phyloP scores from a whole-genome alignment of 2,329 filamentous ascomycete species.

The Hymenoscyphus infarciens region DNA sequence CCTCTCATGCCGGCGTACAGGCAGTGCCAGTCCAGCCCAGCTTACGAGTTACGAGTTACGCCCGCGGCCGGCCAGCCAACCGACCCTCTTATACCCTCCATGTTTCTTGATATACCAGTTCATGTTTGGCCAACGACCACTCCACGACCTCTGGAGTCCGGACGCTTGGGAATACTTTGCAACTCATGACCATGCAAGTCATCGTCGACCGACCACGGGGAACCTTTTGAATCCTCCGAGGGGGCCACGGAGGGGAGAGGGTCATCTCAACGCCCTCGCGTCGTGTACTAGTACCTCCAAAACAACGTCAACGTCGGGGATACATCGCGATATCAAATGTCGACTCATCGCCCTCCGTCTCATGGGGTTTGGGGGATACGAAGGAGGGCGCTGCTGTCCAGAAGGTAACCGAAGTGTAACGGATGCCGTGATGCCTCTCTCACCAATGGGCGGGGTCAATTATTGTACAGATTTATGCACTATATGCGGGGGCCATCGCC shows the following conservation, averaged over 20 bases:
- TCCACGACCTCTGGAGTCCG: background rate
- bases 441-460: slow-evolving; percentile 10
- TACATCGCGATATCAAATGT: slow-evolving; percentile 1
- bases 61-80: slow-evolving; percentile 10
- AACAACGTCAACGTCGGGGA: background rate
- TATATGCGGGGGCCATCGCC: slow-evolving; percentile 20
- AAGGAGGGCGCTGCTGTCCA: background rate
- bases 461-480: slow-evolving; percentile 8
- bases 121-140: slow-evolving; percentile 7
- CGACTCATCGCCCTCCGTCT: slow-evolving; percentile 7
- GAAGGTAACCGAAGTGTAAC: slow-evolving; percentile 19
- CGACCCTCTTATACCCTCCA: slow-evolving; percentile 17
- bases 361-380: slow-evolving; percentile 8
- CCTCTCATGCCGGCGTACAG: slow-evolving; percentile 9
- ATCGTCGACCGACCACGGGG: slow-evolving; percentile 10
- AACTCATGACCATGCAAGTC: slow-evolving; percentile 12
- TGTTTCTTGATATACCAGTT: slow-evolving; percentile 18
- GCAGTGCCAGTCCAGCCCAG: background rate
- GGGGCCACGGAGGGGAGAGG: background rate
- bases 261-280: background rate
- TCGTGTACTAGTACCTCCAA: background rate
- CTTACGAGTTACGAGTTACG: slow-evolving; percentile 9
- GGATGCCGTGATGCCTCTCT: slow-evolving; percentile 8
- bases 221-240: background rate
- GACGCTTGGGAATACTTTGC: background rate